Evolutionary conservation across 2,329 filamentous ascomycete genomes (phyloP), one percentile per base, ranked within the genome.

Genomic region (Cucurbitaria berberidis): DNA sequence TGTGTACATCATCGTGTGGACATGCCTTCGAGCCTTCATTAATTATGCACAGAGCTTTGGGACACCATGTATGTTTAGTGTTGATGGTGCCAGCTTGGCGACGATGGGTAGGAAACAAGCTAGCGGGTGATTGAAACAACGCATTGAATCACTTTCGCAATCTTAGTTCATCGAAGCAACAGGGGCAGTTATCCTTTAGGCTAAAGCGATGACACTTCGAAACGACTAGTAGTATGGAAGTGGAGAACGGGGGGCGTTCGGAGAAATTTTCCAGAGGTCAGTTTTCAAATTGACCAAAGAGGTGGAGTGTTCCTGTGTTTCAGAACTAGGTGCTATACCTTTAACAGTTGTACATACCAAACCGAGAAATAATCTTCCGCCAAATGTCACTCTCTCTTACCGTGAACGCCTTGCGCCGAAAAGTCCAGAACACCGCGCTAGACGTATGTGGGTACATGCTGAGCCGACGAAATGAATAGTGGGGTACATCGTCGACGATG

Each of bases 381-480:
- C 21, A 9, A 15, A n/a, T 32, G 36, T 45, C 16, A 18, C 48
- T 19, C 27, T 49, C n/a, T 22, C 38, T 39, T 30, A 30, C 11
- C n/a, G n/a, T 39, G 35, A 54, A 57, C 53, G 57, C 53, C 56
- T 26, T 57, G 36, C 43, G 47, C 49, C 22, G 10, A 40, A 44
- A 40, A 51, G 47, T 41, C 51, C 34, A 43, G 16, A 53, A 57
- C 57, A 51, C 57, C 57, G 30, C 50, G 29, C 19, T 47, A 29
- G 41, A 32, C 13, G 36, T 35, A 47, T 41, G 51, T 26, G 35
- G 29, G 27, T 41, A 40, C 22, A 43, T 40, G 34, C 22, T 54
- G 27, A 30, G 43, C 35, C 15, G 18, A 24, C 26, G n/a, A n/a
- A 32, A 45, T 9, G 29, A 26, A 16, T n/a, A 40, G 10, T 40